Conservation (phyloP, 306 rosid genomes). For the Corylus heterophylla region DNA sequence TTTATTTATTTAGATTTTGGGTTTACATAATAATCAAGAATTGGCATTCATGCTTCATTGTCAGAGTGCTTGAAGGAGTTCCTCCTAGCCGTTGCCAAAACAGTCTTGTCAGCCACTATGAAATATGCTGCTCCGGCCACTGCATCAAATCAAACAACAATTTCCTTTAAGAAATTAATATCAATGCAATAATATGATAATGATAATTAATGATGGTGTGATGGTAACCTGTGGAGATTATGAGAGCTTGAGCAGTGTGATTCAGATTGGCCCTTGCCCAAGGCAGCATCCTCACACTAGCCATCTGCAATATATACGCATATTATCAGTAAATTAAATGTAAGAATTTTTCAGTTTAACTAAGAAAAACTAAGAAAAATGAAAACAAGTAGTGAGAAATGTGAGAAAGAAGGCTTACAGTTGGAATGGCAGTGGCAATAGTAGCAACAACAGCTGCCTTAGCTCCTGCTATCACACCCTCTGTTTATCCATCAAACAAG, state of each 20-base stretch:
- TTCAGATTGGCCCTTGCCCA: constrained; percentile 97
- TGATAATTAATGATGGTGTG: not conserved
- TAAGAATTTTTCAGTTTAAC: not conserved
- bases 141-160: constrained; percentile 29
- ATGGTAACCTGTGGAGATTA: constrained; percentile 79
- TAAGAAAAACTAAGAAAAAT: no score
- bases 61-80: constrained; percentile 74
- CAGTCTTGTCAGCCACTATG: constrained; percentile 97
- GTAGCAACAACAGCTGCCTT: not conserved
- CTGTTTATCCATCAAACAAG: not conserved
- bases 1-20: constrained; percentile 31
- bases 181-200: not conserved
- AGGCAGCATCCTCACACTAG: constrained; percentile 93
- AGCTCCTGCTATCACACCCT: constrained; percentile 1
- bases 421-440: constrained; percentile 20
- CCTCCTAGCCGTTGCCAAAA: constrained; percentile 88
- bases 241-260: constrained; percentile 95
- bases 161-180: constrained; percentile 13
- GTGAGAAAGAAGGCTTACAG: constrained; percentile 47
- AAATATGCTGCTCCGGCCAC: constrained; percentile 99
- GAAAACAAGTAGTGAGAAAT: not conserved
- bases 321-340: not conserved
- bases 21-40: constrained; percentile 7
- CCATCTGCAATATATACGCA: constrained; percentile 52
- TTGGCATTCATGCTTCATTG: constrained; percentile 34